Percentiles rank a stretch among this genome's conserved stretches.
These are phyloP conservation scores for Crinitomyces ghanaensis DNA, from an alignment of 805 yeast species.

Conservation along the genomic window DNA sequence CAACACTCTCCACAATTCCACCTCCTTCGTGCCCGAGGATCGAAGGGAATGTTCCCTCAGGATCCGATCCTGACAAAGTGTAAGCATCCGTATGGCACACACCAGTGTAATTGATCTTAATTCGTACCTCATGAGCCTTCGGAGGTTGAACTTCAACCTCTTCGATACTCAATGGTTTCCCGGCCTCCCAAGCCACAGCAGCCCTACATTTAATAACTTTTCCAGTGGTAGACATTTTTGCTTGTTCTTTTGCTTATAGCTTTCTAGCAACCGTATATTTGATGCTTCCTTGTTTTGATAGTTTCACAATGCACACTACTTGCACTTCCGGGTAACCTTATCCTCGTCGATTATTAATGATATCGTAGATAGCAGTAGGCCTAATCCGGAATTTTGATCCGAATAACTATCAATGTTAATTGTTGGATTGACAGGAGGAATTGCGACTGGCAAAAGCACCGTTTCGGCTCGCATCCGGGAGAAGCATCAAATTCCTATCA, in stretches of 20 bases:
- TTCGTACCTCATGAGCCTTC: conserved; percentile 93
- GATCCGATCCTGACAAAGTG: conserved; percentile 87
- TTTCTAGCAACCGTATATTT: background rate
- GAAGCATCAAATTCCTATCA: conserved; percentile 42
- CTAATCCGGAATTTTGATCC: no score
- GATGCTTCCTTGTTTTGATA: background rate
- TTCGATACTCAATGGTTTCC: conserved; percentile 62
- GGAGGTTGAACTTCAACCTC: conserved; percentile 89
- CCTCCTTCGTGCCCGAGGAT: conserved; percentile 98
- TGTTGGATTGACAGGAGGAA: conserved; percentile 95
- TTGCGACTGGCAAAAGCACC: conserved; percentile 93
- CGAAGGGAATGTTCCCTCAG: conserved; percentile 93
- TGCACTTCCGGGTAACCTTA: background rate
- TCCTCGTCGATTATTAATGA: no score
- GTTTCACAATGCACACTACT: background rate
- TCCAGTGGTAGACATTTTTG: conserved; percentile 24
- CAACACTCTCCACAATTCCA: conserved; percentile 89
- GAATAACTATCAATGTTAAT: conserved; percentile 83
- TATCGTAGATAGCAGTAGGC: no score
- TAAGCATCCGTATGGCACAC: conserved; percentile 98
- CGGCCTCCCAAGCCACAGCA: conserved; percentile 97
- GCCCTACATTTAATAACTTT: conserved; percentile 70
- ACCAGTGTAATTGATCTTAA: conserved; percentile 77
- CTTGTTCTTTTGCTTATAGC: no score
- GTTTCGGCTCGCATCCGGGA: conserved; percentile 52